Conservation (phyloP, 257 asterid species). For the Knoxia roxburghii region DNA sequence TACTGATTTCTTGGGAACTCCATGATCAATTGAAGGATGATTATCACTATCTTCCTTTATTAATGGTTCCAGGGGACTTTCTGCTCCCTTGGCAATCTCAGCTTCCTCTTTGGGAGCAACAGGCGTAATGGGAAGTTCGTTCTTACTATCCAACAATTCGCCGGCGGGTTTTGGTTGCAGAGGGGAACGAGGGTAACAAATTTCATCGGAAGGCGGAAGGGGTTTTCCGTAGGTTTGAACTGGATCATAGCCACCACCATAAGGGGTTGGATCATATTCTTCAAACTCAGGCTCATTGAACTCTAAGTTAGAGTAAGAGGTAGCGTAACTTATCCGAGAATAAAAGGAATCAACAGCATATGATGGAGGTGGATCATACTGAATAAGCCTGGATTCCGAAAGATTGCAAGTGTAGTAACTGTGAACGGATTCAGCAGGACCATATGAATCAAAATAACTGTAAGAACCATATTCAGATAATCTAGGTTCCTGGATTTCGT, state of each 20-base stretch:
- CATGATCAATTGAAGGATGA: constrained; percentile 12
- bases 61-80: no score
- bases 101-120: constrained; percentile 18
- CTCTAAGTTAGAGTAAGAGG: constrained; percentile 33
- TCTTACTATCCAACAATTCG: constrained; percentile 17
- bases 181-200: constrained; percentile 53
- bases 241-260: constrained; percentile 66
- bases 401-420: constrained; percentile 21
- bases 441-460: constrained; percentile 18
- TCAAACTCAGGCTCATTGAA: constrained; percentile 38
- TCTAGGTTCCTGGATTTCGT: constrained; percentile 16
- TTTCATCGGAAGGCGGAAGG: constrained; percentile 62
- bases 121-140: constrained; percentile 9
- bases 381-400: constrained; percentile 33
- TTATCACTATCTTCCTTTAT: neutral
- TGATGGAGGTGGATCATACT: constrained; percentile 31
- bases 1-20: constrained; percentile 8
- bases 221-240: constrained; percentile 63
- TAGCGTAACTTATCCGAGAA: constrained; percentile 26
- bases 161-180: constrained; percentile 17
- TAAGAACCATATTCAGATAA: neutral
- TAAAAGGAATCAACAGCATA: constrained; percentile 14
- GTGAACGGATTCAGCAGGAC: constrained; percentile 16
- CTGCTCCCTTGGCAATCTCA: neutral
- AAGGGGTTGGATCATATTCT: constrained; percentile 72